phyloP scores from a whole-genome alignment of 1,284 basidiomycete genomes.

The Cutaneotrichosporon cavernicola region DNA sequence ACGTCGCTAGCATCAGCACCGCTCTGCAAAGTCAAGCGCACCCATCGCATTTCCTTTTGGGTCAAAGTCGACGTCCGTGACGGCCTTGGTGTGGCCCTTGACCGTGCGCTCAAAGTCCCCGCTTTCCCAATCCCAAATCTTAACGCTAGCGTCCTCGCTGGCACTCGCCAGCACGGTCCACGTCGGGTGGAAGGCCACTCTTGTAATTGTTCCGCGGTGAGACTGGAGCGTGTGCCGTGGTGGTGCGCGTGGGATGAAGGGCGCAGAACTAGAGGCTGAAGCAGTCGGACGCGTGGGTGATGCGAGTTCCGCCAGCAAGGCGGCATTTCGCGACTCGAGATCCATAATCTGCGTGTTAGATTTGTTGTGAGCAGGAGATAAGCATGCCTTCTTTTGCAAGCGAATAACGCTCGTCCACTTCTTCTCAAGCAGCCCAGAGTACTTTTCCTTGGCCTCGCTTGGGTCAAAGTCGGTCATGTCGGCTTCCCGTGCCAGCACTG shows the following conservation, averaged over 20 bases:
- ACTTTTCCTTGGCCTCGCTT: constrained; percentile 74
- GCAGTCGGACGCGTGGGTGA: constrained; percentile 50
- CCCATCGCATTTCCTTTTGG: constrained; percentile 76
- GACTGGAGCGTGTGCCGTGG: constrained; percentile 75
- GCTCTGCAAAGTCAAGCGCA: constrained; percentile 49
- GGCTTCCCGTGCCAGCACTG: constrained; percentile 64
- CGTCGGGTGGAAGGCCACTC: constrained; percentile 80
- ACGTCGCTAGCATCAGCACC: constrained; percentile 63
- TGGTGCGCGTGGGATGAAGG: constrained; percentile 77
- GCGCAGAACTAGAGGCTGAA: constrained; percentile 61
- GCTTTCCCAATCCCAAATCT: constrained; percentile 95
- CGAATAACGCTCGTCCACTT: constrained; percentile 93
- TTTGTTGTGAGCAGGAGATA: neutral
- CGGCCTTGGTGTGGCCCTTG: constrained; percentile 86
- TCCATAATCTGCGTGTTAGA: constrained; percentile 71
- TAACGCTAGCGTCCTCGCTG: constrained; percentile 82
- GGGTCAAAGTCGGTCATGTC: constrained; percentile 65
- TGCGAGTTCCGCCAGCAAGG: constrained; percentile 71
- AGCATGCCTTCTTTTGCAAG: constrained; percentile 79
- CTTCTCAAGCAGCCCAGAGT: constrained; percentile 81
- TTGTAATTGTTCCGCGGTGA: constrained; percentile 72
- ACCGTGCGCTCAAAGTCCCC: constrained; percentile 87
- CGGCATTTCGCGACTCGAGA: constrained; percentile 73
- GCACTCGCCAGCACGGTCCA: constrained; percentile 80
- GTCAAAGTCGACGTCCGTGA: constrained; percentile 85